Percentiles rank a stretch among this genome's conserved stretches.
Evolutionary conservation across 2,329 filamentous ascomycete genomes (phyloP).

Genomic region (Fonsecaea multimorphosa): DNA sequence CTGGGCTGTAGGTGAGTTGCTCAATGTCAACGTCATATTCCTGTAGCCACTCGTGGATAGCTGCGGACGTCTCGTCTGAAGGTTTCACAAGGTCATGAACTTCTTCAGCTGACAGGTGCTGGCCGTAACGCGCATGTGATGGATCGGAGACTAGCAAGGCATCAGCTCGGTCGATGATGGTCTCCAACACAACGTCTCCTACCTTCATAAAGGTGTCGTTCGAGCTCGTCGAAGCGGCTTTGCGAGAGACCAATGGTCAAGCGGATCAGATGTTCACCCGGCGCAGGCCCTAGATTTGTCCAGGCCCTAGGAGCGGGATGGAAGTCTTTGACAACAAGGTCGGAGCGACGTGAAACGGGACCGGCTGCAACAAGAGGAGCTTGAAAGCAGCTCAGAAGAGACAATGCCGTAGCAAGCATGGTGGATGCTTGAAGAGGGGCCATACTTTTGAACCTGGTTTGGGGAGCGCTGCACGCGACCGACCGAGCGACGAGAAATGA

Average conservation of each 20-base stretch:
- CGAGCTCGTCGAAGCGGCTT: conserved; percentile 39
- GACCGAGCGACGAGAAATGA: conserved; percentile 8
- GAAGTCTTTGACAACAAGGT: conserved; percentile 62
- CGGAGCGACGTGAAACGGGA: conserved; percentile 42
- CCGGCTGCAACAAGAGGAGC: conserved; percentile 24
- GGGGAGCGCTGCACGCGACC: not conserved
- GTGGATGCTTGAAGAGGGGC: conserved; percentile 14
- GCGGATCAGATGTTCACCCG: conserved; percentile 57
- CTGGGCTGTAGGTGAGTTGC: conserved; percentile 41
- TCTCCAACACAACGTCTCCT: not conserved
- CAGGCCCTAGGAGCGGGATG: conserved; percentile 60
- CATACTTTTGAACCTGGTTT: conserved; percentile 12
- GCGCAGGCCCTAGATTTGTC: conserved; percentile 56
- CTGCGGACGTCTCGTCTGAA: conserved; percentile 28
- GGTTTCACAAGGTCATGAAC: conserved; percentile 36
- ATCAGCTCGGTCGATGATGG: not conserved
- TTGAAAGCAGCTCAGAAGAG: conserved; percentile 29
- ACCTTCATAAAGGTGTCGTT: conserved; percentile 35
- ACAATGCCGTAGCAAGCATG: conserved; percentile 21
- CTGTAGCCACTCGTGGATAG: conserved; percentile 38
- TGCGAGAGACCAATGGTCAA: conserved; percentile 64
- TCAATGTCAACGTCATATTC: conserved; percentile 57
- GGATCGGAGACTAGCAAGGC: conserved; percentile 31
- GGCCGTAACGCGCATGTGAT: conserved; percentile 31
- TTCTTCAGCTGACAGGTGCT: conserved; percentile 35